These are phyloP conservation scores for Eugenia klotzschiana DNA, from an alignment of 441 rosid genomes.

Conservation along the genomic window DNA sequence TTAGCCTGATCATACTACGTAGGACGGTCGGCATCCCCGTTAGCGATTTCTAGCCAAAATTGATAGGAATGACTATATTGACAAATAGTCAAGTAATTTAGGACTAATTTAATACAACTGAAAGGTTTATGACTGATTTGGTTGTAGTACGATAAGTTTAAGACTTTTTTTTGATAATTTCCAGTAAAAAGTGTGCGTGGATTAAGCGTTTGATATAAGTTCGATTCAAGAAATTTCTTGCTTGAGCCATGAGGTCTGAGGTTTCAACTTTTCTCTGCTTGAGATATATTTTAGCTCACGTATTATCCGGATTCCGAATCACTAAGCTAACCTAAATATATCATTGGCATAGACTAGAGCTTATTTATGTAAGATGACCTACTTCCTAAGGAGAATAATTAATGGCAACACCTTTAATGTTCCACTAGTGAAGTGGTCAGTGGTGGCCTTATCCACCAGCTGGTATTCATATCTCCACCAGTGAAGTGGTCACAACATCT, in stretches of 20 bases:
- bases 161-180: neutral
- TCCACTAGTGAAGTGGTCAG: neutral
- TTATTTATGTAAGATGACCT: neutral
- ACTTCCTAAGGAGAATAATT: neutral
- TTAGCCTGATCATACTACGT: too few relatives aligned
- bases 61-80: too few relatives aligned
- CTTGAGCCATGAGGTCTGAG: neutral
- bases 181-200: neutral
- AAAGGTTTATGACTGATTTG: neutral
- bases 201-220: neutral
- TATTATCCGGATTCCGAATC: neutral
- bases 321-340: neutral
- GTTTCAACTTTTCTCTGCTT: neutral
- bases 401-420: neutral
- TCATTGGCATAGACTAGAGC: neutral
- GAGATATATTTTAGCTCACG: neutral
- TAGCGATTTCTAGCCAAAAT: too few relatives aligned
- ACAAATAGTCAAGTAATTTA: neutral
- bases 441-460: neutral
- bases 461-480: too few relatives aligned
- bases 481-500: neutral
- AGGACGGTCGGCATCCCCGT: too few relatives aligned
- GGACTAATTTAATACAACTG: fast-evolving
- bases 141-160: fast-evolving
- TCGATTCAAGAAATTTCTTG: neutral